Evolutionary conservation across 2,329 filamentous ascomycete species (phyloP).

Genomic region (Talaromyces sp.): DNA sequence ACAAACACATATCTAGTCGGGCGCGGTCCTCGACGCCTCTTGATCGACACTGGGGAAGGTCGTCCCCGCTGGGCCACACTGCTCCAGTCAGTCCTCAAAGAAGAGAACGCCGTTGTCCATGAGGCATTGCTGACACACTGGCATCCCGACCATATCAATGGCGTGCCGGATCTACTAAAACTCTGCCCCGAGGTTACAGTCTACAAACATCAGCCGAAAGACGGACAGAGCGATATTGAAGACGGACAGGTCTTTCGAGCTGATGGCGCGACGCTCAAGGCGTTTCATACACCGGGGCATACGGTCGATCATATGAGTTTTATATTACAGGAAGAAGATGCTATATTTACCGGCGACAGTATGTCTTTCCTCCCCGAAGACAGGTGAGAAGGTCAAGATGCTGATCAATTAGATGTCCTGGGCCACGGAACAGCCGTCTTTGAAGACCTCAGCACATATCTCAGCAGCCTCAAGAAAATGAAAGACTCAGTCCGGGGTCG

Average conservation of each 20-base stretch:
- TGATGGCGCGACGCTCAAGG: constrained; percentile 59
- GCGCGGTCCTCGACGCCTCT: constrained; percentile 65
- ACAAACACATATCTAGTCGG: constrained; percentile 96
- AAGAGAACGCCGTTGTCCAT: constrained; percentile 67
- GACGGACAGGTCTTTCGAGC: constrained; percentile 55
- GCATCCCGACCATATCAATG: constrained; percentile 82
- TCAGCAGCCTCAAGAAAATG: constrained; percentile 69
- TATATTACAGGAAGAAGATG: constrained; percentile 70
- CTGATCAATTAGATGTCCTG: constrained; percentile 57
- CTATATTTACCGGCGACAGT: constrained; percentile 83
- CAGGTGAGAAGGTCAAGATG: too few species aligned
- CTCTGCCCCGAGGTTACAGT: constrained; percentile 62
- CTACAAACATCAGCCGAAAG: constrained; percentile 62
- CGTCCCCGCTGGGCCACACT: constrained; percentile 67
- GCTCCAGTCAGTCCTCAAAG: constrained; percentile 61
- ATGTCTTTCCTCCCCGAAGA: constrained; percentile 20
- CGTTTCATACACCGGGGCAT: constrained; percentile 70
- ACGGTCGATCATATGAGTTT: constrained; percentile 79
- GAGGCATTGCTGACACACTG: constrained; percentile 80
- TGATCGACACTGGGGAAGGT: constrained; percentile 90
- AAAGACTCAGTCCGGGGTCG: constrained; percentile 55
- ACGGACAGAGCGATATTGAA: constrained; percentile 52
- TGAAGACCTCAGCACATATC: constrained; percentile 68
- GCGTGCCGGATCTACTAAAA: constrained; percentile 65
- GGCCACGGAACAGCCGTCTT: constrained; percentile 85